Base-by-base conservation (phyloP, 768 basidiomycete genomes). In the Clitopilus passeckerianus region DNA sequence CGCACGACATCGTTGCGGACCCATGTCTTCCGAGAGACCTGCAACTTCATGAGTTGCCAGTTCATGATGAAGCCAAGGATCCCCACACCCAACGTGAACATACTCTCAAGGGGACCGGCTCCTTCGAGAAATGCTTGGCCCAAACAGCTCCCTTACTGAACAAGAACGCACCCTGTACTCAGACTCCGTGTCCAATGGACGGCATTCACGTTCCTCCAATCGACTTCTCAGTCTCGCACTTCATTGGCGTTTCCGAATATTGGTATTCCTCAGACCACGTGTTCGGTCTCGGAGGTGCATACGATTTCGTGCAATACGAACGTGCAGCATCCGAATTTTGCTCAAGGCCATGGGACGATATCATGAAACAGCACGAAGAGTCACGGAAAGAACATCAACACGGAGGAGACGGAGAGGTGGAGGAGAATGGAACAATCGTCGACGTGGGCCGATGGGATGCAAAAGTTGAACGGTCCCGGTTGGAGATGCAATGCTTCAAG, bases 201-300 rank as follows among this genome's bases (percentile, higher is more conserved):
- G 97, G 96, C 20, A 85, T 98, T 0, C 87, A 93, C 52, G 95
- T 95, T 12, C 96, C 97, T 6, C 84, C 87, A 1, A 98, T 98
- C 68, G 93, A 98, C 74, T 99, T 98, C 71, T 83, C 85, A 37
- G 92, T 87, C 34, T 93, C 92, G 12, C 90, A 89, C 58, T 99
- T 98, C 71, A 97, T 99, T 65, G 97, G 97, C 2, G 88, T 99
- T 37, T 95, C 93, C 14, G 97, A 99, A 72, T 99, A 98, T 71
- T 99, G 96, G 96, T 98, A 98, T 73, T 98, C 96, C 23, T 93
- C 95, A 9, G 95, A 99, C 66, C 95, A 98, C 71, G 90, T 98
- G 53, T 94, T 97, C 66, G 93, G 92, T 1, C 81, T 98, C 1
- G 95, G 95, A 20, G 97, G 97, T 2, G 82, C 94, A 20, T 99